phyloP scores from a whole-genome alignment of 2,329 filamentous ascomycete genomes.

The Cercospora sp. region DNA sequence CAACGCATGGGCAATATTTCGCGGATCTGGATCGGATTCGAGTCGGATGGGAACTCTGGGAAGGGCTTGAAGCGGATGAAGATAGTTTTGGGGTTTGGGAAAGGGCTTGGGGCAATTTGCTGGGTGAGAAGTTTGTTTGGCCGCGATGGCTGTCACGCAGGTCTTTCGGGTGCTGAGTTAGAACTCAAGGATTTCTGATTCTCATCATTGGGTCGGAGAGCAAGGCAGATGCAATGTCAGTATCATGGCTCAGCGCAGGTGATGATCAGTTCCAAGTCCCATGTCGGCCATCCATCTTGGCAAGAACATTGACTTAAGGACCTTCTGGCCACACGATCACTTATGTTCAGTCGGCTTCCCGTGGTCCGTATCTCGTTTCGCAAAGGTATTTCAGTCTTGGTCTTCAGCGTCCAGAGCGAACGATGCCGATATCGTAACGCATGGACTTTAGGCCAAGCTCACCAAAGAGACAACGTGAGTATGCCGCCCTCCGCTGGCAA shows the following conservation, averaged over 20 bases:
- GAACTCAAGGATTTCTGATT: background rate
- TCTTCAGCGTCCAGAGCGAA: background rate
- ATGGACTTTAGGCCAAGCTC: background rate
- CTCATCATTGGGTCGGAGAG: background rate
- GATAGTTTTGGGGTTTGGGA: no score
- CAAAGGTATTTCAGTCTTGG: background rate
- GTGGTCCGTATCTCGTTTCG: background rate
- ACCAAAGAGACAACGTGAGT: background rate
- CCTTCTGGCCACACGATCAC: background rate
- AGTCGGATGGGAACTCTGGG: background rate
- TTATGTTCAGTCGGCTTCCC: background rate
- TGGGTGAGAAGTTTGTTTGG: background rate
- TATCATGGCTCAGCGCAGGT: background rate
- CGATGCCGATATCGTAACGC: background rate
- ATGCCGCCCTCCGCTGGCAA: background rate
- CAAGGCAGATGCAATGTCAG: background rate
- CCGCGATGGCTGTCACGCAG: background rate
- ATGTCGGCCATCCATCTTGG: background rate
- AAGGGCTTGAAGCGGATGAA: background rate
- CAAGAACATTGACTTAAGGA: background rate
- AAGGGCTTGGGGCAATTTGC: background rate
- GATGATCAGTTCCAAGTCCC: background rate
- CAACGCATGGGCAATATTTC: background rate
- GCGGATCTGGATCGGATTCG: background rate
- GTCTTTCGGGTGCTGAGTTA: background rate